Evolutionary conservation across 208 protist species (phyloP), one percentile per base, ranked within the genome.

Genomic region (Acanthamoeba castellanii): DNA sequence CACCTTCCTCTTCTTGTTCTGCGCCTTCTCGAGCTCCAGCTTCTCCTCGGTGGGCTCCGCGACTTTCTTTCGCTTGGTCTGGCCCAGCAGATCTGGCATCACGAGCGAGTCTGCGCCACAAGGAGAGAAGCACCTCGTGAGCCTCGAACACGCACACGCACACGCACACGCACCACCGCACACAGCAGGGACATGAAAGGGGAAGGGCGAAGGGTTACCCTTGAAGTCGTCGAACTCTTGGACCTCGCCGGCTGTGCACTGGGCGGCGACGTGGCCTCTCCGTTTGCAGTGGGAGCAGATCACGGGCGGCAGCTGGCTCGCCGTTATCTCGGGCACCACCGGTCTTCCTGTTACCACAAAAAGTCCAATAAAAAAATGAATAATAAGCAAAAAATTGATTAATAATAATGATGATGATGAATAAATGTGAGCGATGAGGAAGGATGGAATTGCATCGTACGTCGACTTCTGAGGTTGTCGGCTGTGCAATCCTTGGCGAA

Each of bases 401-500:
- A 55, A 55, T 55, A 55, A 2, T 9, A 55, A 55, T 55, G 6
- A 55, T 52, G 59, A 64, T 27, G 59, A n/a, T 64, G 59, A 20
- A n/a, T 66, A 11, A 66, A 22, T 30, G 16, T 18, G n/a, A 9
- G 8, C 2, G 37, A 78, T 30, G 20, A 78, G 37, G 25, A 50
- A 45, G 47, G 37, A n/a, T 20, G 13, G 13, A n/a, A 45, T 7
- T 47, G 45, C 37, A 59, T 25, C 50, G 47, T 87, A 87, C 78
- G 45, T 87, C 50, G 78, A 22, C 9, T 27, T 61, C 78, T 47
- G 25, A 55, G 25, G 4, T 61, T 7, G 18, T 87, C n/a, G n/a
- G 30, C 64, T 22, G 74, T 82, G 78, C 78, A 87, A 25, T 87
- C 78, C 52, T 87, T 87, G 47, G 78, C 78, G 47, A 87, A 87